These are phyloP conservation scores for Polyplosphaeria fusca DNA, from an alignment of 495 filamentous ascomycete species.

Conservation along the genomic window DNA sequence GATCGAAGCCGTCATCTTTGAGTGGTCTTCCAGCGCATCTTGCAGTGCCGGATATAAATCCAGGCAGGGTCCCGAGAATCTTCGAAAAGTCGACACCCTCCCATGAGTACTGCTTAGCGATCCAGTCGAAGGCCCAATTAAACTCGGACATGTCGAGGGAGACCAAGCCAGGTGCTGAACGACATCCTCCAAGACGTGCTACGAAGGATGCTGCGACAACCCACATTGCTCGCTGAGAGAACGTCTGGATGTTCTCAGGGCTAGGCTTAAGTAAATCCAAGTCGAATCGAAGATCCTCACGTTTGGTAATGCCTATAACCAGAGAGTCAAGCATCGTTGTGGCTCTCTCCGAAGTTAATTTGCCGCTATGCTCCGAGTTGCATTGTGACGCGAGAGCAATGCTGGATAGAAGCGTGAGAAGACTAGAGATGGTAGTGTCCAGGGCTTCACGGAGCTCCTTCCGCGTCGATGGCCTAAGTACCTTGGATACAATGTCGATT, in stretches of 20 bases:
- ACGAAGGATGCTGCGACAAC: conserved; percentile 12
- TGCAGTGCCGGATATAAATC: conserved; percentile 19
- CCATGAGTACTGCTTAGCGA: conserved; percentile 2
- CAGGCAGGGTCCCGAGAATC: conserved; percentile 15
- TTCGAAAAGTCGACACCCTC: background rate
- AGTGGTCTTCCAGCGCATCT: conserved; percentile 17
- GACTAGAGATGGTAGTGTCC: conserved; percentile 28
- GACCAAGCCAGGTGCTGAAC: background rate
- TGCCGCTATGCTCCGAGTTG: background rate
- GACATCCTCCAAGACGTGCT: conserved; percentile 14
- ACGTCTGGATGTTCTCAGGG: conserved; percentile 15
- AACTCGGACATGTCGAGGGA: background rate
- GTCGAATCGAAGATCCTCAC: conserved; percentile 6
- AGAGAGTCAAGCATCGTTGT: conserved; percentile 23
- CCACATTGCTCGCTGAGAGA: conserved; percentile 22
- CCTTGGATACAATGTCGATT: conserved; percentile 2
- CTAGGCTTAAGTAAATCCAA: conserved; percentile 4
- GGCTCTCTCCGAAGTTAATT: background rate
- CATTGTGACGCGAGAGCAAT: conserved; percentile 10
- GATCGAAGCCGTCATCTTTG: conserved; percentile 28
- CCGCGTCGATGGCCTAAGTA: conserved; percentile 13
- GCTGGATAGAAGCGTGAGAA: conserved; percentile 24
- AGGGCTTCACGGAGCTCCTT: conserved; percentile 25
- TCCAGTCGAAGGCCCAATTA: conserved; percentile 4
- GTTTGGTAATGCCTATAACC: conserved; percentile 8